Base-by-base conservation (phyloP, 2,329 filamentous ascomycete genomes). In the Davidsoniella virescens region DNA sequence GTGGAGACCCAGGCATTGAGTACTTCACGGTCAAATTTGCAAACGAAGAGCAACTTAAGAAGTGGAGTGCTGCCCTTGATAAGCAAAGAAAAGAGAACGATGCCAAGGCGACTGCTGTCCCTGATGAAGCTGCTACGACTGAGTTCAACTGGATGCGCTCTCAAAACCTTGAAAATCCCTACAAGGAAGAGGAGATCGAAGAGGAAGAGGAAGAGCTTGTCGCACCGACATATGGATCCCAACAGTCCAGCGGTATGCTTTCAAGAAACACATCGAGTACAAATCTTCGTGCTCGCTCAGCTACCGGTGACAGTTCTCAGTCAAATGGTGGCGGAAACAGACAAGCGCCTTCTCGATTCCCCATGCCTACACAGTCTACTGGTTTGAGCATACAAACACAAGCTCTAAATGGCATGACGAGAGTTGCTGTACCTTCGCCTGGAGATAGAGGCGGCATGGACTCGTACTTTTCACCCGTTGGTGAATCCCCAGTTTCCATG, bases 11-110 rank as follows among this genome's bases (percentile, higher is more conserved):
- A 0, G 87, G 86, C 3, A 87, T 95, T 29, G 90, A 98, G 62
- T 94, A 93, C 61, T 96, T 98, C 63, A 81, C 90, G 59, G 94
- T 98, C 61, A 85, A 86, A 57, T 96, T 95, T 64, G 75, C 78
- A 47, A 92, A 90, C 54, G 92, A 98, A 63, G 87, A 94, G 57
- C 79, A 74, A 12, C 87, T 96, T 80, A 88, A 83, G 65, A 94
- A 90, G 62, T 98, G 92, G 92, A 82, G 84, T 25, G 70, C 71
- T 7, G 80, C 85, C 39, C 78, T 95, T 23, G 84, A 94, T 56
- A 71, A 68, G 2, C 88, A 94, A 64, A 75, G 87, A 54, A 78
- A 79, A 70, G 67, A 71, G 61, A 72, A 76, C 59, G 63, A 71
- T 54, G 61, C 73, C 55, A 63, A 75, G 62, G 44, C 72, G 59